Base-by-base conservation (phyloP, 345 rosid species). In the Eucalyptus marginata region DNA sequence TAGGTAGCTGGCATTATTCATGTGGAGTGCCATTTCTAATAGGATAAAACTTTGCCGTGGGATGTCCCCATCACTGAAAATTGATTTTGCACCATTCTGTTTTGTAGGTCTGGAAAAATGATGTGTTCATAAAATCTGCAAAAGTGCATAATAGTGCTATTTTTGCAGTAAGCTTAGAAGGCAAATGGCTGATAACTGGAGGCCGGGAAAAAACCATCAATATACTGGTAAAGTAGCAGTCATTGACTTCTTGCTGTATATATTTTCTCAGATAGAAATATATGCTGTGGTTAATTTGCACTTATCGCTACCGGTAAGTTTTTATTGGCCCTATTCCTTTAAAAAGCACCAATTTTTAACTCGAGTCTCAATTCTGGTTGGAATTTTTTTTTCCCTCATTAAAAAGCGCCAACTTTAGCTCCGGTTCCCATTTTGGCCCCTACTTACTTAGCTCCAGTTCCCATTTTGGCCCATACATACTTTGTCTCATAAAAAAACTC, bases 181-280 rank as follows among this genome's bases (percentile, higher is more conserved):
- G 92, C 56, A 93, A 93, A 89, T 94, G 94, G 95, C 93, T 96
- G 46, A 94, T 96, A 88, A 91, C 96, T 4, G 99, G 97, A 92
- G 98, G 99, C 79, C 95, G 98, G 99, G 99, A 96, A 93, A 96
- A 93, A 92, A 93, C 91, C 88, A 86, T 97, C 91, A 90, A 86
- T 88, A 90, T 96, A 87, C 96, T 94, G 96, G 99, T 96, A 93
- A 59, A 27, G 15, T 33, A 58, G 27, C 86, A 49, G n/a, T 62
- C 51, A 18, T 46, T 4, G 86, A 36, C 49, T 86, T 71, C 46
- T 50, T 83, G 43, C 87, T 76, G 46, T 24, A 87, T 51, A 16
- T 43, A 22, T 43, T 51, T 50, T 33, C 31, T 36, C 54, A 56
- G 12, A 25, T 27, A 17, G 24, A 59, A 50, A 47, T 46, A 68